phyloP scores from a whole-genome alignment of 2,329 filamentous ascomycete species.

The Penicillium hordei region DNA sequence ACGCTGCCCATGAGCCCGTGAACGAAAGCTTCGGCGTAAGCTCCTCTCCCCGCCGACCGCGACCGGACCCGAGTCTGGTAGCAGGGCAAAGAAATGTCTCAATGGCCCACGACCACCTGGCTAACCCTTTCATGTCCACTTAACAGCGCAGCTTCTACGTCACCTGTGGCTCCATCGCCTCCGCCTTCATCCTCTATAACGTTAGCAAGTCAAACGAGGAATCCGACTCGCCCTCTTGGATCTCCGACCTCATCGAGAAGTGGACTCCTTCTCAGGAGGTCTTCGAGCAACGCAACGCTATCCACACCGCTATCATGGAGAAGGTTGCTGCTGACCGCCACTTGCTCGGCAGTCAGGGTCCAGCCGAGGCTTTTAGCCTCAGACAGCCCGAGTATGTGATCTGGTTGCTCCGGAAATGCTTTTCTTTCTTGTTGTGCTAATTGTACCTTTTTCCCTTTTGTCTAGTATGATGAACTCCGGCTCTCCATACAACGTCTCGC shows the following conservation, averaged over 20 bases:
- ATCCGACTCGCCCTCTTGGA: constrained; percentile 40
- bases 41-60: constrained; percentile 21
- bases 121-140: constrained; percentile 21
- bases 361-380: constrained; percentile 52
- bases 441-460: background rate
- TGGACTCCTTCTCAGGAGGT: constrained; percentile 55
- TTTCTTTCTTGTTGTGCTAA: constrained; percentile 6
- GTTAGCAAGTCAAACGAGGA: constrained; percentile 40
- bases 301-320: constrained; percentile 62
- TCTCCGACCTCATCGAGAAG: constrained; percentile 53
- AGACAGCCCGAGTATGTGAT: constrained; percentile 64
- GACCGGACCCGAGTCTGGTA: constrained; percentile 10
- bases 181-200: constrained; percentile 46
- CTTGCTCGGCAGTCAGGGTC: constrained; percentile 53
- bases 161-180: constrained; percentile 44
- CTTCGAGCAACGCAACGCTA: constrained; percentile 57
- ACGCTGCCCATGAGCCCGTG: constrained; percentile 45
- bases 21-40: constrained; percentile 50
- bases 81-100: constrained; percentile 9
- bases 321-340: constrained; percentile 63
- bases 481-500: constrained; percentile 63
- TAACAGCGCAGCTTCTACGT: constrained; percentile 51
- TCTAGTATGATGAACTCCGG: constrained; percentile 61
- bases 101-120: constrained; percentile 7
- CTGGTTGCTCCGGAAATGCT: background rate